Conservation (phyloP, 2,329 filamentous ascomycete species). For the Alternaria triticimaculans region DNA sequence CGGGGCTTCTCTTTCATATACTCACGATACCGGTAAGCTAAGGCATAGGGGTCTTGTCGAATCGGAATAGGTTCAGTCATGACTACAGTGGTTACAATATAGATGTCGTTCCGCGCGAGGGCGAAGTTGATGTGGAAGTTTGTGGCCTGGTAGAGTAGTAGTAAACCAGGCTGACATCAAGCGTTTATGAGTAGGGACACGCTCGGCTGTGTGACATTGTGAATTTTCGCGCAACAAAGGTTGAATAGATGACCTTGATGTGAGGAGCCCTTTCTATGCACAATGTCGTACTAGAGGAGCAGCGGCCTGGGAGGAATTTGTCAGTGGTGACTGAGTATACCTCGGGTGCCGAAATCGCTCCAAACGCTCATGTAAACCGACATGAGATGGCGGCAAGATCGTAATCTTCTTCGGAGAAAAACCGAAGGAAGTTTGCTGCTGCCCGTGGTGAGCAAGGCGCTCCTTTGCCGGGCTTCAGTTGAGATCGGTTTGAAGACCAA, state of each 20-base stretch:
- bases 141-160: not conserved
- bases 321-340: not conserved
- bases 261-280: not conserved
- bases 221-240: not conserved
- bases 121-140: not conserved
- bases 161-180: not conserved
- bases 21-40: constrained; percentile 31
- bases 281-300: not conserved
- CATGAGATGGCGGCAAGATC: not conserved
- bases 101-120: not conserved
- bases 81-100: not conserved
- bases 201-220: not conserved
- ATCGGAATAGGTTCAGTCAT: constrained; percentile 19
- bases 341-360: not conserved
- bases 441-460: not conserved
- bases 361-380: not conserved
- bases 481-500: not conserved
- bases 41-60: constrained; percentile 22
- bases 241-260: not conserved
- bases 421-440: not conserved
- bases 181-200: not conserved
- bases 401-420: not conserved
- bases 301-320: not conserved
- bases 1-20: constrained; percentile 23
- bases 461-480: not conserved